Conservation (phyloP, 352 stramenopile species). For the Globisporangium paddicum region DNA sequence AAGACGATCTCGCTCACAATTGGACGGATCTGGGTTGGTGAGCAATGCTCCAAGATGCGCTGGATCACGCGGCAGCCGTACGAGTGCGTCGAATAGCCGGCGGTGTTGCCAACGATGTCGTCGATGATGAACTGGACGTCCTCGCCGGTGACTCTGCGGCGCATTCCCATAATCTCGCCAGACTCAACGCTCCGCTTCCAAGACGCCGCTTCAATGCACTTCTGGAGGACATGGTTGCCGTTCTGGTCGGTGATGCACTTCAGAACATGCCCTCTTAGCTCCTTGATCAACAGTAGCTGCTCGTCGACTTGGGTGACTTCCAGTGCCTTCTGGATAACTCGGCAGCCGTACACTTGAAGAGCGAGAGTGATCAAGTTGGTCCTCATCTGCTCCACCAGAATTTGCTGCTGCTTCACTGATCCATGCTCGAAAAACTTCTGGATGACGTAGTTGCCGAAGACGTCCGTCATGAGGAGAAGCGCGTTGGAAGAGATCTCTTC, state of each 20-base stretch:
- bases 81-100: constrained; percentile 92
- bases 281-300: constrained; percentile 69
- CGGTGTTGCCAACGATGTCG: constrained; percentile 91
- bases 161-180: constrained; percentile 14
- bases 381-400: constrained; percentile 85
- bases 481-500: constrained; percentile 80
- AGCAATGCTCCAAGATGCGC: constrained; percentile 95
- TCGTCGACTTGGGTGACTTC: constrained; percentile 70
- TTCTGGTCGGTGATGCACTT: constrained; percentile 97
- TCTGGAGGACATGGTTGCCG: constrained; percentile 99
- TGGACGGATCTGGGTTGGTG: constrained; percentile 86
- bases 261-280: constrained; percentile 79
- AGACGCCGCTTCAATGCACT: constrained; percentile 93
- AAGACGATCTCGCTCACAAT: constrained; percentile 94
- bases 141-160: constrained; percentile 51
- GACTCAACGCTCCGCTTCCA: constrained; percentile 35
- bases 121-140: constrained; percentile 98
- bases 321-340: constrained; percentile 95
- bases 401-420: constrained; percentile 79
- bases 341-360: constrained; percentile 95
- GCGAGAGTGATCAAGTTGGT: constrained; percentile 94
- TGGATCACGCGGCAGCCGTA: constrained; percentile 99
- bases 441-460: constrained; percentile 99
- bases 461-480: constrained; percentile 86
- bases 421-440: constrained; percentile 98